Evolutionary conservation across 1,139 yeast genomes (phyloP).

Genomic region (Suhomyces bribrorum): DNA sequence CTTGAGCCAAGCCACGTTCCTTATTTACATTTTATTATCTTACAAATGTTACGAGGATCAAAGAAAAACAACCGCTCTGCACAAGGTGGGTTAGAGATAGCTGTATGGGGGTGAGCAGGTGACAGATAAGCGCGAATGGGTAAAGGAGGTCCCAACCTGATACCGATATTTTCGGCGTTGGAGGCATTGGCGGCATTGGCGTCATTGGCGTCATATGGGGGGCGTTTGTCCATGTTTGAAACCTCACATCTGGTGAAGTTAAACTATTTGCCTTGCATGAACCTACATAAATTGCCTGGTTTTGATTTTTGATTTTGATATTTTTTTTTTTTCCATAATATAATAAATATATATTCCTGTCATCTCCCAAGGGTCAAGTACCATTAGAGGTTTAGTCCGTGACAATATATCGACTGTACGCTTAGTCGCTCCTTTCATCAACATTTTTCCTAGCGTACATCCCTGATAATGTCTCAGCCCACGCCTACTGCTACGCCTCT

Average conservation of each 20-base stretch:
- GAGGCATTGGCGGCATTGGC: conserved; percentile 3
- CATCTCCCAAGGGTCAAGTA: background rate
- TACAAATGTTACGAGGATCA: conserved; percentile 10
- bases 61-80: background rate
- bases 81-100: background rate
- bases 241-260: background rate
- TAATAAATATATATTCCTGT: conserved; percentile 3
- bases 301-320: background rate
- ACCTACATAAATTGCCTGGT: background rate
- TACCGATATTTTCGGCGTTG: background rate
- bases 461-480: conserved; percentile 13
- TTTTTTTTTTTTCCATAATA: background rate
- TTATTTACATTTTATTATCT: conserved; percentile 11
- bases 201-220: background rate
- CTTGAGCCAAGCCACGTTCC: conserved; percentile 4
- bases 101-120: background rate
- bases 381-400: conserved; percentile 6
- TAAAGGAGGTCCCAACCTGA: background rate
- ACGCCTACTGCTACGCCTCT: conserved; percentile 14
- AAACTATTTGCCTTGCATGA: background rate
- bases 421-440: conserved; percentile 12
- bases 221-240: background rate
- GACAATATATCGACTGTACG: conserved; percentile 7
- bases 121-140: background rate
- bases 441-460: conserved; percentile 5